phyloP scores from a whole-genome alignment of 2,329 filamentous ascomycete species.

The Blumeria hordei region DNA sequence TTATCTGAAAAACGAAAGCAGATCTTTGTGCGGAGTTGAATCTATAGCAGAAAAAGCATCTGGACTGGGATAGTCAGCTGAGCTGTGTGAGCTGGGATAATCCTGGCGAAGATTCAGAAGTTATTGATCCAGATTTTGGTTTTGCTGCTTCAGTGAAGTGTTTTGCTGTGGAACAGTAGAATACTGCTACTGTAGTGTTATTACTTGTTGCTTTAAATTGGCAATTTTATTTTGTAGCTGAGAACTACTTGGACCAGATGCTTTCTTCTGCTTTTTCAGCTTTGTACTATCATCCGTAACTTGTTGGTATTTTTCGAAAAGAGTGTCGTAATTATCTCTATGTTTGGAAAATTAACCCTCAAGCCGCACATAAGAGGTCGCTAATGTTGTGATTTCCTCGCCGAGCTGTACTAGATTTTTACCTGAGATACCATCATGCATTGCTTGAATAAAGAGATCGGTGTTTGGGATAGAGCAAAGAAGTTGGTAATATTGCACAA shows the following conservation, averaged over 20 bases:
- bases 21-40: too few species aligned
- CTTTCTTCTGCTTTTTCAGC: neutral
- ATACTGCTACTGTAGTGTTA: too few species aligned
- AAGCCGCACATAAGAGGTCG: neutral
- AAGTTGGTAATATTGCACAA: neutral
- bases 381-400: neutral
- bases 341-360: neutral
- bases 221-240: too few species aligned
- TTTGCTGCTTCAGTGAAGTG: neutral
- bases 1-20: too few species aligned
- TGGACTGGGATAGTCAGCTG: too few species aligned
- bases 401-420: neutral
- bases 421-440: neutral
- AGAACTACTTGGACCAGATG: neutral
- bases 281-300: neutral
- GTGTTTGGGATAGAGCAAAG: neutral
- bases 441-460: neutral
- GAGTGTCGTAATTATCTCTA: neutral
- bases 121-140: neutral
- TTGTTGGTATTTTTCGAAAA: neutral
- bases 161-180: too few species aligned
- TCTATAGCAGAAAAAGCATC: too few species aligned
- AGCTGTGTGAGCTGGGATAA: too few species aligned
- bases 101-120: too few species aligned
- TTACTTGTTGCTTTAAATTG: too few species aligned